Evolutionary conservation across 2,329 filamentous ascomycete genomes (phyloP).

Genomic region (Microsporum canis): DNA sequence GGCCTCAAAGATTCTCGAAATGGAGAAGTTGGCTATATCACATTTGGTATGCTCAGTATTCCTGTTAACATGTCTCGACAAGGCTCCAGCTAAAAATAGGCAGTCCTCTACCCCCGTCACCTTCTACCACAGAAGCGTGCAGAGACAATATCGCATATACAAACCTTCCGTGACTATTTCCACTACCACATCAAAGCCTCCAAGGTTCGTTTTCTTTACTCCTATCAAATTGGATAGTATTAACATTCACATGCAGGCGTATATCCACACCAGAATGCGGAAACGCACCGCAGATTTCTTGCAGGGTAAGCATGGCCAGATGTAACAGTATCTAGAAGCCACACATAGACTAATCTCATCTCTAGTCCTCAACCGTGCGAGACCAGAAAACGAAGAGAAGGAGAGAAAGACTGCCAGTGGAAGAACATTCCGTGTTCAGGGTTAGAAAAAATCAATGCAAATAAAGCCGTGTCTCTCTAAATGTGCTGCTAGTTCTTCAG

Average conservation of each 20-base stretch:
- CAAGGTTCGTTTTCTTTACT: slow-evolving; percentile 47
- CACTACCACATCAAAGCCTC: slow-evolving; percentile 99
- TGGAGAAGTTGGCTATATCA: slow-evolving; percentile 91
- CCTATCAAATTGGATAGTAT: background rate
- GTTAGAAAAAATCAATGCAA: slow-evolving; percentile 17
- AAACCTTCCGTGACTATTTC: slow-evolving; percentile 99
- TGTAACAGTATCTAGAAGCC: background rate
- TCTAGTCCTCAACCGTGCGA: slow-evolving; percentile 82
- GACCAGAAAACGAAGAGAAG: slow-evolving; percentile 92
- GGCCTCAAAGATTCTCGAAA: slow-evolving; percentile 66
- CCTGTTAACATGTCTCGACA: slow-evolving; percentile 11
- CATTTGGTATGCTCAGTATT: slow-evolving; percentile 59
- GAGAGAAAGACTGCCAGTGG: slow-evolving; percentile 97
- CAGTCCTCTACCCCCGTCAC: slow-evolving; percentile 87
- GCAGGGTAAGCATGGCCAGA: slow-evolving; percentile 54
- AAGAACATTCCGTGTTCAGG: slow-evolving; percentile 68
- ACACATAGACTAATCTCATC: background rate
- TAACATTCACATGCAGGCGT: slow-evolving; percentile 47
- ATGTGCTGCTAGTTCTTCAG: background rate
- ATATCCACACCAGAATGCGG: slow-evolving; percentile 97
- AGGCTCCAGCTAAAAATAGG: background rate
- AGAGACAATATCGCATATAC: slow-evolving; percentile 96
- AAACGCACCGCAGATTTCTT: slow-evolving; percentile 96
- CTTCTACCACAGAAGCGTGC: slow-evolving; percentile 79
- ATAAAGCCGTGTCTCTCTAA: background rate